Evolutionary conservation across 192 early-diverging fungal genomes (phyloP), one percentile per base, ranked within the genome.

Genomic region (Coemansia aciculifera): DNA sequence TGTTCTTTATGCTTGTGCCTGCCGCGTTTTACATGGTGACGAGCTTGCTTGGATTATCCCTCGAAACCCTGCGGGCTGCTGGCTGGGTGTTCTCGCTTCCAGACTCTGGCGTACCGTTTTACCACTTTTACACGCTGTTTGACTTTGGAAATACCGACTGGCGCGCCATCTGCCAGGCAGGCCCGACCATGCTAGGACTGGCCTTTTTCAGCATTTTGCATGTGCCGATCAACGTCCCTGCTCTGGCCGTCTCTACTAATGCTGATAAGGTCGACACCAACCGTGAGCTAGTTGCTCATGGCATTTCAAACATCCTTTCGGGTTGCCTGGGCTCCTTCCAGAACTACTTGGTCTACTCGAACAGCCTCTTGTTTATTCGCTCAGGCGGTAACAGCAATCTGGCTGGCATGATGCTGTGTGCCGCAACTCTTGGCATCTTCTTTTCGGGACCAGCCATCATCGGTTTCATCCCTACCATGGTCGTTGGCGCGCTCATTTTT

Each of bases 171-270:
- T 43, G 78, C 46, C 73, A 86, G 23, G 92, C 95, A 1, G 69
- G 95, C 17, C 94, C 94, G n/a, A 94, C 93, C 13, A 94, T 95
- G 89, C 66, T 96, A 21, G 95, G 94, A 0, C 81, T 98, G 69
- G 91, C 94, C 9, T 98, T 98, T 67, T 98, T 98, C 83, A 94
- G 94, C 56, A 89, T 99, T 56, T 78, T 99, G 27, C 96, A 99
- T 77, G 97, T 99, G 5, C 96, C 97, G 4, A 97, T 99, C 71
- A 99, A 98, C 70, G 90, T 98, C 0, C 96, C 95, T 5, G 95
- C 95, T 12, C 83, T 96, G 56, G 92, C 93, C 1, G 95, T 97
- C 7, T 97, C 96, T 3, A 95, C 95, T 5, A 87, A 91, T 24
- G 86, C 88, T 44, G 92, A 94, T 72, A 85, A 90, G 66, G 88